Percentiles rank a stretch among this genome's conserved stretches.
Conservation (phyloP, 192 early-diverging fungal species). For the Dissophora globulifera region DNA sequence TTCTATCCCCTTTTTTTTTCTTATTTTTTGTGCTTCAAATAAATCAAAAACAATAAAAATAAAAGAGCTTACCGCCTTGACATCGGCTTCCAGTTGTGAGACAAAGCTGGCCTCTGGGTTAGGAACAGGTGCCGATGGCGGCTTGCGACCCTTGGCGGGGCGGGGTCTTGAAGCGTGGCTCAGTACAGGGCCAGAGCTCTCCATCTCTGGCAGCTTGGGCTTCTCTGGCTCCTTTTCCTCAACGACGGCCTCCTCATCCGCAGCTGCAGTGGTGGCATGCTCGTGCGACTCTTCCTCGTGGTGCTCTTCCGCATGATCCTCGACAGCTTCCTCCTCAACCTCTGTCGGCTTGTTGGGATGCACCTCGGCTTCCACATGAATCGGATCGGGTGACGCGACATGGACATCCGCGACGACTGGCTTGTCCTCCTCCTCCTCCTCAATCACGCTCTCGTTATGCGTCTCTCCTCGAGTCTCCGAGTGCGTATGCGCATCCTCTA, state of each 20-base stretch:
- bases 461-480: too few species aligned
- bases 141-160: conserved; percentile 50
- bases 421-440: background rate
- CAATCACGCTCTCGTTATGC: background rate
- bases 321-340: conserved; percentile 10
- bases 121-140: conserved; percentile 32
- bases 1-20: background rate
- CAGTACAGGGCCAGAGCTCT: conserved; percentile 30
- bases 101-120: conserved; percentile 43
- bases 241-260: background rate
- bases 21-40: background rate
- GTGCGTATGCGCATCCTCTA: conserved; percentile 3
- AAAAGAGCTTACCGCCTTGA: conserved; percentile 40
- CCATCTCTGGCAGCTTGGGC: conserved; percentile 47
- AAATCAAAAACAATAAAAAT: background rate
- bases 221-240: conserved; percentile 49
- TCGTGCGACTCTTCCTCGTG: conserved; percentile 1
- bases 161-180: conserved; percentile 41
- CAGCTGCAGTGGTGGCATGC: background rate
- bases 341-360: background rate
- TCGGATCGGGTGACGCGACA: conserved; percentile 6
- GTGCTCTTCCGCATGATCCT: background rate
- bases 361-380: conserved; percentile 10
- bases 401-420: conserved; percentile 2
- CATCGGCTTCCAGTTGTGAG: conserved; percentile 45